Evolutionary conservation across 768 basidiomycete genomes (phyloP).

Genomic region (Termitomyces heimii): DNA sequence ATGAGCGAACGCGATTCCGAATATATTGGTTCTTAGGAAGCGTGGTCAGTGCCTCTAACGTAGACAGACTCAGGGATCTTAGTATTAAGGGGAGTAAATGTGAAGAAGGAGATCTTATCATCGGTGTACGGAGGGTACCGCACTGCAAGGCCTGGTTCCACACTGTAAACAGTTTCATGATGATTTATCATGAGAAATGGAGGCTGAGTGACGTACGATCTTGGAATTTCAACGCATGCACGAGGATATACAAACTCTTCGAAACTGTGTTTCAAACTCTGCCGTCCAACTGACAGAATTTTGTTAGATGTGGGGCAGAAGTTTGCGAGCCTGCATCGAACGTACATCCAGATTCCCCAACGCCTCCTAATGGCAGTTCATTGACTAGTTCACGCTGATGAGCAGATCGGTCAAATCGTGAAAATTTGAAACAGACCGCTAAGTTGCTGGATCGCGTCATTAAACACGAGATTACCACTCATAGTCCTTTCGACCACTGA

Average conservation of each 20-base stretch:
- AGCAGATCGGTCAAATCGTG: not conserved
- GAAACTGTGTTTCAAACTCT: conserved; percentile 46
- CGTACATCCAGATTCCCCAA: conserved; percentile 64
- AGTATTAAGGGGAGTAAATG: conserved; percentile 10
- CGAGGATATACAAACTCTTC: conserved; percentile 49
- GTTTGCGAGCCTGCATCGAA: not conserved
- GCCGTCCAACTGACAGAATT: conserved; percentile 42
- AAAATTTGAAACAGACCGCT: conserved; percentile 27
- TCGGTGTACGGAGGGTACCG: conserved; percentile 51
- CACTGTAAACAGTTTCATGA: conserved; percentile 20
- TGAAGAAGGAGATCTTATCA: conserved; percentile 26
- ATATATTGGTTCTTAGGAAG: too few species aligned
- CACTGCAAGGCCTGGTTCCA: conserved; percentile 29
- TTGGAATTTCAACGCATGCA: conserved; percentile 43
- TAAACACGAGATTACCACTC: conserved; percentile 53
- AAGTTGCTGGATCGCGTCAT: conserved; percentile 56
- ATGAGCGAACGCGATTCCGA: not conserved
- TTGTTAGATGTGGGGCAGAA: not conserved
- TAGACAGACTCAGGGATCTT: conserved; percentile 17
- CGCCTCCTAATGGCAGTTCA: conserved; percentile 44
- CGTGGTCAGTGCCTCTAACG: not conserved
- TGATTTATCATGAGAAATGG: not conserved
- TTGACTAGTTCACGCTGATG: conserved; percentile 15
- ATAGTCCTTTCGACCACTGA: conserved; percentile 49
- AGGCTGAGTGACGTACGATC: conserved; percentile 32